Conservation (phyloP, 2,329 filamentous ascomycete genomes). For the Trichoderma pleuroti region DNA sequence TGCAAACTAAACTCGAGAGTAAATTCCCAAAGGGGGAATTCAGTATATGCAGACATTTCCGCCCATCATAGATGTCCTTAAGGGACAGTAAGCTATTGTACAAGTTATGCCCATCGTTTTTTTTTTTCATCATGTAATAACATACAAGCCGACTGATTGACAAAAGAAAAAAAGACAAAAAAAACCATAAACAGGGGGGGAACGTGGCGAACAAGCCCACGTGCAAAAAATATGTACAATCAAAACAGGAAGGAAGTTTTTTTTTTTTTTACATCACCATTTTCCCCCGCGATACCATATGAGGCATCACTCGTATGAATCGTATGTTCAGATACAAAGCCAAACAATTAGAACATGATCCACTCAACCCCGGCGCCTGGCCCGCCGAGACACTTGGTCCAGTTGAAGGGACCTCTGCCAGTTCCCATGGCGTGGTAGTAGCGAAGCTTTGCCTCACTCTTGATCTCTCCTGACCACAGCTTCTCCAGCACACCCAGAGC, state of each 20-base stretch:
- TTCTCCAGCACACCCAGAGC: conserved; percentile 82
- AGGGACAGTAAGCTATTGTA: conserved; percentile 10
- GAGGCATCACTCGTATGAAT: neutral
- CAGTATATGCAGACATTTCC: conserved; percentile 12
- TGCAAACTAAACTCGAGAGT: conserved; percentile 1
- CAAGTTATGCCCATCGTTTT: conserved; percentile 11
- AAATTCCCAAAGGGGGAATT: neutral
- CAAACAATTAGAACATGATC: conserved; percentile 57
- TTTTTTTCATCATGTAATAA: conserved; percentile 10
- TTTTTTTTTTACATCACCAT: neutral
- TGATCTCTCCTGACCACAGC: conserved; percentile 65
- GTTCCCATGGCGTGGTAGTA: conserved; percentile 27
- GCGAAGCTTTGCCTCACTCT: conserved; percentile 35
- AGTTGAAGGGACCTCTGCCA: conserved; percentile 53
- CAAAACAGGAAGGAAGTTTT: conserved; percentile 3
- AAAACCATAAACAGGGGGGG: neutral
- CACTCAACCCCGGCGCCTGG: conserved; percentile 58
- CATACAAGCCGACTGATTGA: neutral
- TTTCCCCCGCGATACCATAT: neutral
- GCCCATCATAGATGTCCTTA: conserved; percentile 7
- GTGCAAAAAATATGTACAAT: neutral
- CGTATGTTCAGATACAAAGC: neutral
- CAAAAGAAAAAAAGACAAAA: neutral
- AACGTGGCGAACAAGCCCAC: neutral
- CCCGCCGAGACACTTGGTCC: conserved; percentile 55